phyloP scores from a whole-genome alignment of 1,284 basidiomycete species.

The Schizophyllum commune region DNA sequence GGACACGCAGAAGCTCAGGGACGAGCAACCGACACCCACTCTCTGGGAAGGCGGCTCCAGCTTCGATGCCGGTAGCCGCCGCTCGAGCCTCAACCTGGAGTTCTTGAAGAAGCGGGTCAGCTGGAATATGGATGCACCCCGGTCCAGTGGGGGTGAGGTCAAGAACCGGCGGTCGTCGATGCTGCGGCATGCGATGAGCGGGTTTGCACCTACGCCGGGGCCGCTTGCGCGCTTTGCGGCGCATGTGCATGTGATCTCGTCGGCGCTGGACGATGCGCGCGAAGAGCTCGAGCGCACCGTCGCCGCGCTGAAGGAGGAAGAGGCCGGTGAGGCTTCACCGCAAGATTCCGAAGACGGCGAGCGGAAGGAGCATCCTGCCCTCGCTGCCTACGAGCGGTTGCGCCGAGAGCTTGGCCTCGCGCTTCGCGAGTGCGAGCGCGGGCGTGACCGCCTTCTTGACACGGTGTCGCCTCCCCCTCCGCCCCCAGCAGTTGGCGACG shows the following conservation, averaged over 20 bases:
- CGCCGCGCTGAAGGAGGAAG: slow-evolving; percentile 37
- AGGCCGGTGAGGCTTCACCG: slow-evolving; percentile 7
- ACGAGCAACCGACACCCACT: slow-evolving; percentile 7
- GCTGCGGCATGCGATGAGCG: not conserved
- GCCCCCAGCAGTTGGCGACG: slow-evolving; percentile 26
- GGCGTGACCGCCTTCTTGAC: slow-evolving; percentile 53
- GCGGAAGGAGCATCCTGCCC: slow-evolving; percentile 31
- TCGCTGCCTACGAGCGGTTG: slow-evolving; percentile 66
- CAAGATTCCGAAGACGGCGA: slow-evolving; percentile 11
- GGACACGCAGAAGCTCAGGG: slow-evolving; percentile 31
- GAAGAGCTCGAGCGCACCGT: slow-evolving; percentile 57
- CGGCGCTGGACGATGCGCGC: slow-evolving; percentile 59
- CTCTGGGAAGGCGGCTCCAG: not conserved
- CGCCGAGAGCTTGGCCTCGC: slow-evolving; percentile 67
- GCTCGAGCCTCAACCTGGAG: not conserved
- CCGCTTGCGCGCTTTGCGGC: slow-evolving; percentile 58
- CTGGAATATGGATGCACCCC: not conserved
- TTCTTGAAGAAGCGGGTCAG: not conserved
- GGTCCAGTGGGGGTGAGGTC: not conserved
- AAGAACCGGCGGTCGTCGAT: not conserved
- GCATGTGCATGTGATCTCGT: slow-evolving; percentile 61
- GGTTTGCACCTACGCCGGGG: slow-evolving; percentile 66
- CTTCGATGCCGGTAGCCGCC: not conserved
- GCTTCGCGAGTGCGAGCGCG: slow-evolving; percentile 71
- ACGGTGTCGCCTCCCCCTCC: slow-evolving; percentile 40